phyloP scores from a whole-genome alignment of 1,284 basidiomycete species.

The Ceratobasidium sp. region DNA sequence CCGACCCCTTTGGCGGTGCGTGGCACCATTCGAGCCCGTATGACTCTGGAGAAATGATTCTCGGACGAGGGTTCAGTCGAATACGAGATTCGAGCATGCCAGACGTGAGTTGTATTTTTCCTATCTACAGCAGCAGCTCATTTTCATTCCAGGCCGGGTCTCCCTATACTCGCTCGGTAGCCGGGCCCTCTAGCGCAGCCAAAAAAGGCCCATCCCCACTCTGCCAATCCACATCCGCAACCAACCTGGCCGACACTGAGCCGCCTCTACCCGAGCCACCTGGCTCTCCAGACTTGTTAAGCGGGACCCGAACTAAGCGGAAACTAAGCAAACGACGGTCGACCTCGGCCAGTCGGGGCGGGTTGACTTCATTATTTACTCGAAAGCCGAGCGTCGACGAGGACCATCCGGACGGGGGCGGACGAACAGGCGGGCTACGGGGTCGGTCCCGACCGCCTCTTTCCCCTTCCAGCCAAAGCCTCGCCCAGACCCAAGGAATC shows the following conservation, averaged over 20 bases:
- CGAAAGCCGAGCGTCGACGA: conserved; percentile 28
- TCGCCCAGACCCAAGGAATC: conserved; percentile 28
- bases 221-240: conserved; percentile 31
- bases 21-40: conserved; percentile 46
- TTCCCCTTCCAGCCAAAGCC: conserved; percentile 20
- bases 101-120: conserved; percentile 13
- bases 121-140: not conserved
- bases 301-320: conserved; percentile 9
- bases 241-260: conserved; percentile 33
- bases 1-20: conserved; percentile 43
- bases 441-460: conserved; percentile 27
- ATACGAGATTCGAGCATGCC: conserved; percentile 21
- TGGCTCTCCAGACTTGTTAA: conserved; percentile 31
- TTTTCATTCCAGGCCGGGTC: conserved; percentile 4
- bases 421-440: conserved; percentile 5
- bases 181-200: conserved; percentile 19
- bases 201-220: conserved; percentile 36
- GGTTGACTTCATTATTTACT: conserved; percentile 8
- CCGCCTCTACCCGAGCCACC: conserved; percentile 37
- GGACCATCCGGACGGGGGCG: not conserved
- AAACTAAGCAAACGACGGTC: conserved; percentile 35
- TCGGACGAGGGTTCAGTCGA: conserved; percentile 20
- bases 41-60: conserved; percentile 40
- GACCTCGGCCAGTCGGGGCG: conserved; percentile 11
- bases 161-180: conserved; percentile 3